Evolutionary conservation across 768 basidiomycete genomes (phyloP).

Genomic region (Cubamyces lactineus): DNA sequence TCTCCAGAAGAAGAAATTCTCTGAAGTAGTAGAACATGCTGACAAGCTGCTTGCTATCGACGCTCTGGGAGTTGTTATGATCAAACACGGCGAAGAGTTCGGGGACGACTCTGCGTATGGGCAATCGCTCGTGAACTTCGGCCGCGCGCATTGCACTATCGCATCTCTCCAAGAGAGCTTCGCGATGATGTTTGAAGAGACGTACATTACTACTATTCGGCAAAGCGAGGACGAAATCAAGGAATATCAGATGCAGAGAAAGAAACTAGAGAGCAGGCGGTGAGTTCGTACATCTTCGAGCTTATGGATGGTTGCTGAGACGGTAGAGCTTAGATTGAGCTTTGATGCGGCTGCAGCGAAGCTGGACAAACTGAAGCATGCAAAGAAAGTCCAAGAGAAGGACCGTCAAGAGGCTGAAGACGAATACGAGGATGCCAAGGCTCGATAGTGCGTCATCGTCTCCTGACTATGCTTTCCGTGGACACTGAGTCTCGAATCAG

Average conservation of each 20-base stretch:
- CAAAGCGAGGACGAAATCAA: conserved; percentile 74
- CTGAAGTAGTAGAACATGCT: conserved; percentile 58
- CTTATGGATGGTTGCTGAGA: conserved; percentile 1
- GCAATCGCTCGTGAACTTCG: conserved; percentile 69
- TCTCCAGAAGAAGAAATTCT: conserved; percentile 77
- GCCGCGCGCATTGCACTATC: conserved; percentile 83
- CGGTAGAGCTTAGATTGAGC: conserved; percentile 48
- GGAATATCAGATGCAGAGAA: conserved; percentile 78
- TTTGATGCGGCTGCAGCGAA: conserved; percentile 78
- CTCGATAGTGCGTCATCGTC: conserved; percentile 66
- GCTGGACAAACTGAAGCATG: conserved; percentile 62
- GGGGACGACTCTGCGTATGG: conserved; percentile 77
- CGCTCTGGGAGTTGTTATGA: conserved; percentile 84
- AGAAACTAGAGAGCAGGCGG: conserved; percentile 89
- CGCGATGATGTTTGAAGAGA: conserved; percentile 71
- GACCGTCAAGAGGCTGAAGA: conserved; percentile 78
- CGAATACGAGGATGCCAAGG: conserved; percentile 69
- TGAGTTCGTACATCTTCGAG: conserved; percentile 35
- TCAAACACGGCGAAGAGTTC: conserved; percentile 81
- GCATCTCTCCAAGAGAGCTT: conserved; percentile 86
- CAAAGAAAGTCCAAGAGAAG: conserved; percentile 84
- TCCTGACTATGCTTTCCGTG: background rate
- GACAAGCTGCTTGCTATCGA: conserved; percentile 81
- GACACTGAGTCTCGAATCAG: conserved; percentile 42
- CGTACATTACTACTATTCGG: conserved; percentile 69